phyloP scores from a whole-genome alignment of 305 asterid species.

The Andrographis paniculata region DNA sequence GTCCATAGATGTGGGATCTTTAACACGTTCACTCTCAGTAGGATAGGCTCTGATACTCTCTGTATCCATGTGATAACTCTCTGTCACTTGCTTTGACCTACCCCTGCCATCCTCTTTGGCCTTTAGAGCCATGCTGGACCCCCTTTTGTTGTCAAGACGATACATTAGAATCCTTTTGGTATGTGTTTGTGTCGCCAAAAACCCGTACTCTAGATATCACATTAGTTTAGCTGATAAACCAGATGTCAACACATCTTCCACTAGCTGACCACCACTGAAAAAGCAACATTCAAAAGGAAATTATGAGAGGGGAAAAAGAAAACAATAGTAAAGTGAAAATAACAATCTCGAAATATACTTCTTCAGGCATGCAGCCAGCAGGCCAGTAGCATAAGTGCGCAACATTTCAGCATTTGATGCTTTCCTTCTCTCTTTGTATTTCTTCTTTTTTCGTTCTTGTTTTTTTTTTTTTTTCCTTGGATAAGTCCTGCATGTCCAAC shows the following conservation, averaged over 20 bases:
- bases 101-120: slow-evolving; percentile 69
- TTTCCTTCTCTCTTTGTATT: slow-evolving; percentile 57
- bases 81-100: slow-evolving; percentile 49
- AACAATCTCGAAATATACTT: slow-evolving; percentile 33
- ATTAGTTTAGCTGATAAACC: no score
- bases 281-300: slow-evolving; percentile 19
- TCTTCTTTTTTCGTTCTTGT: no score
- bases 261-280: slow-evolving; percentile 81
- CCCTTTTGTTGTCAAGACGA: slow-evolving; percentile 46
- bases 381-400: slow-evolving; percentile 77
- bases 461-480: no score
- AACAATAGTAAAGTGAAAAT: slow-evolving; percentile 5
- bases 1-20: slow-evolving; percentile 36
- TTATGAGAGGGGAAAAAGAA: not conserved
- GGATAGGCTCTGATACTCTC: slow-evolving; percentile 28
- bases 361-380: slow-evolving; percentile 83
- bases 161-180: slow-evolving; percentile 54
- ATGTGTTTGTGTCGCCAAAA: no score
- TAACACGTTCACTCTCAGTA: slow-evolving; percentile 30
- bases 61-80: slow-evolving; percentile 47
- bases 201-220: slow-evolving; percentile 73
- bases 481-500: no score
- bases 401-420: slow-evolving; percentile 75
- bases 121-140: slow-evolving; percentile 34
- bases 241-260: slow-evolving; percentile 88